phyloP scores from a whole-genome alignment of 202 grass and related monocot genomes.

The Schoenoplectus triqueter region DNA sequence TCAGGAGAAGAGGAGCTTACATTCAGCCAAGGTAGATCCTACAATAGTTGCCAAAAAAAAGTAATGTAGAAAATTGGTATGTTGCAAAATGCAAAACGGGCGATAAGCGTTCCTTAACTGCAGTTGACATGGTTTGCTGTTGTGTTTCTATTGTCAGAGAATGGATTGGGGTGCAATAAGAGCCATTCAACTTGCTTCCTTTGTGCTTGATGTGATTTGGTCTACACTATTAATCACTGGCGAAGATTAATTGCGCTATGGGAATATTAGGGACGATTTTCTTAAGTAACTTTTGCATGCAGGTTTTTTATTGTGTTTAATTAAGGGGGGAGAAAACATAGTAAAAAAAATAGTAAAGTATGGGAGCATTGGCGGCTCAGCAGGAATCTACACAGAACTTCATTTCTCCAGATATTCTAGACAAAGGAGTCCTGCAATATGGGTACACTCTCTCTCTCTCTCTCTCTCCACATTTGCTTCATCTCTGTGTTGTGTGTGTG shows the following conservation, averaged over 20 bases:
- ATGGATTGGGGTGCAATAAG: slow-evolving; percentile 35
- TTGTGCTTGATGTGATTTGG: slow-evolving; percentile 32
- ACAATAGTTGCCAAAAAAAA: slow-evolving; percentile 27
- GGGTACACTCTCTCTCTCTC: slow-evolving; percentile 55
- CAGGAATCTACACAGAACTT: slow-evolving; percentile 13
- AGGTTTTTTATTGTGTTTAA: slow-evolving; percentile 40
- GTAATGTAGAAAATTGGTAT: not conserved
- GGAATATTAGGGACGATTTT: slow-evolving; percentile 35
- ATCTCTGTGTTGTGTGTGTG: not conserved
- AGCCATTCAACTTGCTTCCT: slow-evolving; percentile 28
- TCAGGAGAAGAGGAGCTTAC: not conserved
- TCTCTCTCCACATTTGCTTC: not conserved
- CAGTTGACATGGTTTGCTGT: slow-evolving; percentile 38
- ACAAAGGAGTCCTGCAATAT: slow-evolving; percentile 73
- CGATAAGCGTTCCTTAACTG: not conserved
- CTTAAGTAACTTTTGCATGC: slow-evolving; percentile 41
- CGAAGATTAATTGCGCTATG: slow-evolving; percentile 32
- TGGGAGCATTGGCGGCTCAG: slow-evolving; percentile 39
- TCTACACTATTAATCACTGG: slow-evolving; percentile 31
- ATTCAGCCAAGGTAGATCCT: slow-evolving; percentile 34
- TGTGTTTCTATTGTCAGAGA: slow-evolving; percentile 43
- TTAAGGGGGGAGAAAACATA: slow-evolving; percentile 31
- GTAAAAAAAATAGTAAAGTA: slow-evolving; percentile 38
- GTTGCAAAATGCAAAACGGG: not conserved
- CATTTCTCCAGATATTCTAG: slow-evolving; percentile 37